Evolutionary conservation across 129 eudicot species (phyloP).

Genomic region (carrot (Daucus carota)): DNA sequence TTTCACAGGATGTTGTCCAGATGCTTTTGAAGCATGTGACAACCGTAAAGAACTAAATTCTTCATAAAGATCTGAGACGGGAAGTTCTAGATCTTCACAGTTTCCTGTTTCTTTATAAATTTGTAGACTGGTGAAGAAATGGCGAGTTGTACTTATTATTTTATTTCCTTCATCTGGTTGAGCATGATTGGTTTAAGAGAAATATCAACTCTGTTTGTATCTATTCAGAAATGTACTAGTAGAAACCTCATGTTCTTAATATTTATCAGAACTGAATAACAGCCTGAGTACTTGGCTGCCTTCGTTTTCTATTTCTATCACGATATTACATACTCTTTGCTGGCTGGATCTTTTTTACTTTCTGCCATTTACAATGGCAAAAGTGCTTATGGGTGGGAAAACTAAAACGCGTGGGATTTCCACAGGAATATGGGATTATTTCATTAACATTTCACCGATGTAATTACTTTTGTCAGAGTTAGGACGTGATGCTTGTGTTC

Average conservation of each 20-base stretch:
- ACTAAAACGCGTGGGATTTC: neutral
- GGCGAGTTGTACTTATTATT: slow-evolving; percentile 19
- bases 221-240: neutral
- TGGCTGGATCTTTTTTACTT: neutral
- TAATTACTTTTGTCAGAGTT: neutral
- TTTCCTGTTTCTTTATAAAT: neutral
- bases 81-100: neutral
- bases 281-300: neutral
- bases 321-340: too few species aligned
- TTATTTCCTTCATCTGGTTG: slow-evolving; percentile 6
- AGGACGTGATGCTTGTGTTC: neutral
- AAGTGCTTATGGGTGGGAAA: neutral
- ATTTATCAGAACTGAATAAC: neutral
- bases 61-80: neutral
- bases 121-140: neutral
- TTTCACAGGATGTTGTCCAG: slow-evolving; percentile 57
- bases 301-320: neutral
- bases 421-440: too few species aligned
- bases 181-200: neutral
- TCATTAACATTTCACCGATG: neutral
- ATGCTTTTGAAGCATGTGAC: slow-evolving; percentile 74
- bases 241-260: neutral
- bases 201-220: neutral
- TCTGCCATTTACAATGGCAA: neutral
- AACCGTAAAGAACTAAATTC: slow-evolving; percentile 37